phyloP scores from a whole-genome alignment of 1,284 basidiomycete species.

The Abortiporus biennis region DNA sequence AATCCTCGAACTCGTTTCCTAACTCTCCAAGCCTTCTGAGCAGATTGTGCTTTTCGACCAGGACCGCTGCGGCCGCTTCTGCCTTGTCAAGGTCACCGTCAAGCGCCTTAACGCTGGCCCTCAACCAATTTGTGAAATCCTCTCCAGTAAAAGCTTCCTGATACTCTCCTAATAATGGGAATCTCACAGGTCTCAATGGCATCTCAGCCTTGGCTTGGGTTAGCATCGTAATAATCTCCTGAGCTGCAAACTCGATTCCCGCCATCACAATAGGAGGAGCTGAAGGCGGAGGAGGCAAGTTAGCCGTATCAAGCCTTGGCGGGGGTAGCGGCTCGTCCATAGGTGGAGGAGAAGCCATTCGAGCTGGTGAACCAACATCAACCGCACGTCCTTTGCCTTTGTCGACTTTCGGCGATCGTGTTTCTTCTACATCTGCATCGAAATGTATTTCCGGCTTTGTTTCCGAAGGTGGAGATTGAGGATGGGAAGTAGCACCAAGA shows the following conservation, averaged over 20 bases:
- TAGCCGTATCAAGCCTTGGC: slow-evolving; percentile 30
- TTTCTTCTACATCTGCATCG: slow-evolving; percentile 33
- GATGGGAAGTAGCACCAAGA: slow-evolving; percentile 36
- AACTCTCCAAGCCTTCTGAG: slow-evolving; percentile 76
- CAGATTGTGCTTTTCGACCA: slow-evolving; percentile 71
- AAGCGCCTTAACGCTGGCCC: slow-evolving; percentile 62
- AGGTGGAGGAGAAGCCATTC: slow-evolving; percentile 54
- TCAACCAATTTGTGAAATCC: slow-evolving; percentile 74
- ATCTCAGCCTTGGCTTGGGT: slow-evolving; percentile 58
- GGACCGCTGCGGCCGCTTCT: slow-evolving; percentile 71
- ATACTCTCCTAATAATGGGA: slow-evolving; percentile 85
- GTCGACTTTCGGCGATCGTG: slow-evolving; percentile 46
- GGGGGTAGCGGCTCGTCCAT: slow-evolving; percentile 53
- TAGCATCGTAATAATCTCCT: slow-evolving; percentile 63
- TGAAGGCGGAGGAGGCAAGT: slow-evolving; percentile 31
- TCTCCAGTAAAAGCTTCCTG: slow-evolving; percentile 80
- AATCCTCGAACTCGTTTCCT: slow-evolving; percentile 71
- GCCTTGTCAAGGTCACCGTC: slow-evolving; percentile 71
- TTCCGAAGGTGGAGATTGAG: slow-evolving; percentile 21
- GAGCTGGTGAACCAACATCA: slow-evolving; percentile 32
- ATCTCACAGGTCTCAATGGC: slow-evolving; percentile 58
- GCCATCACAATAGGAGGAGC: slow-evolving; percentile 62
- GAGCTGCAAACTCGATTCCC: slow-evolving; percentile 61
- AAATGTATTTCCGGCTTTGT: slow-evolving; percentile 24
- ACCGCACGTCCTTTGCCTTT: slow-evolving; percentile 74